Base-by-base conservation (phyloP, 352 stramenopile genomes). In the Globisporangium lucens region DNA sequence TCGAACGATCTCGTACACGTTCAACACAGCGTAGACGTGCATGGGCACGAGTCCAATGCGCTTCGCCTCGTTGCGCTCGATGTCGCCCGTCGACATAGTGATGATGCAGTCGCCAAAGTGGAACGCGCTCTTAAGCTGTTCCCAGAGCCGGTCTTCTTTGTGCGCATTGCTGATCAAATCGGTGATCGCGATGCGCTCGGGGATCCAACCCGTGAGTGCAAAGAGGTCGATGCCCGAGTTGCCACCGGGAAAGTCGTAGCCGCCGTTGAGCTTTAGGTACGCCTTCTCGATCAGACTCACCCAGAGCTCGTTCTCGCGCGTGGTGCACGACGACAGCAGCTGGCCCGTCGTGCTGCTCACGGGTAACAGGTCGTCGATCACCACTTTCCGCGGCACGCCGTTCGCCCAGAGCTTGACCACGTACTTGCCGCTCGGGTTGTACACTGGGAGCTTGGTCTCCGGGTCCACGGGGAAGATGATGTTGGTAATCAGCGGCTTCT, bases 211-310 rank as follows among this genome's bases (percentile, higher is more conserved):
- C 0, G 97, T 99, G 17, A 99, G 82, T n/a, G 93, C 95, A 80
- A 99, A 99, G 24, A 99, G 76, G 79, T 99, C 97, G 53, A 99
- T 98, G 22, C 96, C 95, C 61, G 88, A 98, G 76, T 99, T 99
- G 30, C 91, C 97, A 20, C 97, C 97, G 38, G 97, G 94, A 79
- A 99, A 99, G 70, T 98, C 88, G 70, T 99, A 99, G 1, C 97
- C 96, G 43, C 97, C 97, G 63, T 95, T 97, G 6, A 99, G 81
- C 75, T 99, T 99, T 69, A 99, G 82, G 68, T 99, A 99, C 3
- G 97, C 97, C 70, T 99, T 99, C 83, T 99, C 97, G 36, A 99
- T 97, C 15, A 99, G 85, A 67, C 87, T 94, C n/a, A 99, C 97
- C 85, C 85, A 95, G 10, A 95, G 73, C 49, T 96, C 89, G 68